Evolutionary conservation across 352 stramenopile genomes (phyloP), one percentile per base, ranked within the genome.

Genomic region (Aphanomyces invadans): DNA sequence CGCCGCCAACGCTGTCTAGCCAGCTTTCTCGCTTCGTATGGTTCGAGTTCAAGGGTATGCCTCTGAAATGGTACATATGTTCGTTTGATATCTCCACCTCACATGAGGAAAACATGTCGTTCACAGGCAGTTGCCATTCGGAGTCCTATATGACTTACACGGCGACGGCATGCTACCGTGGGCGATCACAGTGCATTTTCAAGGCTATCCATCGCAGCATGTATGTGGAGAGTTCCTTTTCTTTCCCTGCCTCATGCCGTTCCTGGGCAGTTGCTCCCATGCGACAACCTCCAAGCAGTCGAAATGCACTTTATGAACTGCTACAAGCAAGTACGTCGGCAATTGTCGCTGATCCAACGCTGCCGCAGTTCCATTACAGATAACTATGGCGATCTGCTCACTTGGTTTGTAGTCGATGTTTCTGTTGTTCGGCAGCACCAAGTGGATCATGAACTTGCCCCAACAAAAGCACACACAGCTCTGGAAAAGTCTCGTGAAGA

Each of bases 221-320:
- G 78, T 88, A 17, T 36, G 65, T n/a, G 53, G 31, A 21, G 9
- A 4, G 11, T 44, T 12, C 25, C 9, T 31, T 70, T 12, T 4
- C 17, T 46, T 4, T 26, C 15, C 1, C 12, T 0, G 28, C 21
- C 3, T 36, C 7, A 44, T 61, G 19, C 32, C n/a, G 33, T 28
- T 39, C 15, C 7, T 61, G 36, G 3, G 0, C 62, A 86, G 62
- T 69, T 93, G 4, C 66, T 93, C 28, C 78, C 82, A 25, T 91
- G 81, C 46, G 84, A 90, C 36, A 88, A 90, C 54, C 79, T 91
- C 53, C 71, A 83, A 51, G 86, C 74, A 39, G 76, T 91, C 38
- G 84, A 91, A 72, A 80, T 73, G 19, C 78, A 91, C 72, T 93
- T 91, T 48, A 93, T 93, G 82, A 82, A 93, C 74, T 88, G 78